These are phyloP conservation scores for Penicillium sp. DNA, from an alignment of 2,329 filamentous ascomycete species.

Conservation along the genomic window DNA sequence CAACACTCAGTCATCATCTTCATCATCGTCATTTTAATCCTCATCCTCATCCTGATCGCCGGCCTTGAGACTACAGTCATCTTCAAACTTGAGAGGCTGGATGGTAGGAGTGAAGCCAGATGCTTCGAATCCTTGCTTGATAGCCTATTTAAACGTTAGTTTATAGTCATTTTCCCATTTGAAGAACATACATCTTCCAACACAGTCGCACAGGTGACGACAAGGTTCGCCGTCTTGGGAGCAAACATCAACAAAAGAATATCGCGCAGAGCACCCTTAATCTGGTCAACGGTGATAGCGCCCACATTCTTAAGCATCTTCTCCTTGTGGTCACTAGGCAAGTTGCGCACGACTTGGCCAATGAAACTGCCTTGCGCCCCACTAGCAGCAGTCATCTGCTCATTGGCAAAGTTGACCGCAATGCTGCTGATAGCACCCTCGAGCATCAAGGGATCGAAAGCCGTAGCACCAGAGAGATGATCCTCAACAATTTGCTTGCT, in stretches of 20 bases:
- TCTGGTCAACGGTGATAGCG: constrained; percentile 69
- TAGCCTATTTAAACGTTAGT: constrained; percentile 52
- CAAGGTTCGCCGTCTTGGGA: constrained; percentile 74
- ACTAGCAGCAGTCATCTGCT: constrained; percentile 77
- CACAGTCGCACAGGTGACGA: constrained; percentile 81
- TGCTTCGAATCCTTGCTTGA: constrained; percentile 68
- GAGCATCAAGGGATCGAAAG: constrained; percentile 75
- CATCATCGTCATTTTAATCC: constrained; percentile 58
- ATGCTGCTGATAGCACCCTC: constrained; percentile 89
- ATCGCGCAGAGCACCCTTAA: constrained; percentile 68
- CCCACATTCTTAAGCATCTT: constrained; percentile 73
- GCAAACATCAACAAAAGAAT: constrained; percentile 77
- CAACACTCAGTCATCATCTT: constrained; percentile 53
- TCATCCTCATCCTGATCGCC: constrained; percentile 58
- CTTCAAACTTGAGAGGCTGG: constrained; percentile 74
- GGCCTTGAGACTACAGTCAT: constrained; percentile 78
- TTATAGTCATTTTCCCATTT: too few species aligned
- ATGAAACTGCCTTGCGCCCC: constrained; percentile 83
- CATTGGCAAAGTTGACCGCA: constrained; percentile 79
- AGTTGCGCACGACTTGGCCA: constrained; percentile 69
- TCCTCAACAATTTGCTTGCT: constrained; percentile 70
- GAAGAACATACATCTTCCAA: constrained; percentile 70
- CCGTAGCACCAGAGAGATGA: constrained; percentile 66
- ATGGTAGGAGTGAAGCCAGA: constrained; percentile 76
- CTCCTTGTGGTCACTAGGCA: constrained; percentile 73